These are phyloP conservation scores for Solanum sejunctum DNA, from an alignment of 257 asterid genomes.

Conservation along the genomic window DNA sequence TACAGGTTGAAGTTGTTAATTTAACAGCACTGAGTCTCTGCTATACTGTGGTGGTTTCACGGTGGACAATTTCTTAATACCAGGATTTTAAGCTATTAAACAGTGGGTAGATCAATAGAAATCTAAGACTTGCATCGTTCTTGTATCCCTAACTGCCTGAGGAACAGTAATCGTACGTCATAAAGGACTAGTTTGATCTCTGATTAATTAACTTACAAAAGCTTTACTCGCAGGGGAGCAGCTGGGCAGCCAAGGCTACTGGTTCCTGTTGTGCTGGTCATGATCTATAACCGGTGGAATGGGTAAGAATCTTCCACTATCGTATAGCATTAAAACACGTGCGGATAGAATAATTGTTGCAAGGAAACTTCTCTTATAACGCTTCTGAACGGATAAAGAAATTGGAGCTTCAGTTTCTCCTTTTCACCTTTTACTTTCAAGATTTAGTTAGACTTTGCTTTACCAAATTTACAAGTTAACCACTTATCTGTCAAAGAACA, in stretches of 20 bases:
- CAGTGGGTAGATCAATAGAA: background rate
- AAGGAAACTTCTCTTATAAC: background rate
- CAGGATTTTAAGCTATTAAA: background rate
- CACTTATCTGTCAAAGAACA: background rate
- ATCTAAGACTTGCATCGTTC: background rate
- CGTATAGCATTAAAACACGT: background rate
- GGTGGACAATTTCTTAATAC: background rate
- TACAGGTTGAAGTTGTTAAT: background rate
- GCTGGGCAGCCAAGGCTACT: conserved; percentile 76
- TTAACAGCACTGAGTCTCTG: background rate
- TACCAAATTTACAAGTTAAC: background rate
- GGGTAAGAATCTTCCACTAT: conserved; percentile 29
- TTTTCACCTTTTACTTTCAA: background rate
- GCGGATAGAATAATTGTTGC: background rate
- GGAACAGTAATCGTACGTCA: background rate
- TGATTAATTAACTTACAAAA: background rate
- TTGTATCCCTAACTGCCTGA: background rate
- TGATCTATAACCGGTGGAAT: conserved; percentile 86
- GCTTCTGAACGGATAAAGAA: background rate
- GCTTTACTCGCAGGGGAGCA: conserved; percentile 63
- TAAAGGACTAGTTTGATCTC: background rate
- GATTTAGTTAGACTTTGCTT: background rate
- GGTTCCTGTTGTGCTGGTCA: conserved; percentile 79
- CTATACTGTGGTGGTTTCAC: background rate
- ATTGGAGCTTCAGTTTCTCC: background rate